These are phyloP conservation scores for Euphorbia lathyris DNA, from an alignment of 345 rosid species.

Conservation along the genomic window DNA sequence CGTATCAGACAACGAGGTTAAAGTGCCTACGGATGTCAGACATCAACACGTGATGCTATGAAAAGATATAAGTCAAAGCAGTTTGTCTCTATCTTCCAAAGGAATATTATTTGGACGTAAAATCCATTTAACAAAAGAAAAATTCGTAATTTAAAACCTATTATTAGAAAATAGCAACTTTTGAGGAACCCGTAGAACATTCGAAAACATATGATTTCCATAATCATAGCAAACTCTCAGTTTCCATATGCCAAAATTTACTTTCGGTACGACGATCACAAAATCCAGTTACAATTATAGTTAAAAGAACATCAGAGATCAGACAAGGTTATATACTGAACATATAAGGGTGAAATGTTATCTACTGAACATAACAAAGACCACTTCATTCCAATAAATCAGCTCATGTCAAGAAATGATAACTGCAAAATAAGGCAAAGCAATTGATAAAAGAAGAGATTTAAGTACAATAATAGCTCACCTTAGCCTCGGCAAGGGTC, in stretches of 20 bases:
- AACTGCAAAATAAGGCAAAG: not conserved
- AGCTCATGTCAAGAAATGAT: not conserved
- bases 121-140: not conserved
- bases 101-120: not conserved
- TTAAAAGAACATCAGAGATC: not conserved
- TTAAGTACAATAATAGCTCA: constrained; percentile 29
- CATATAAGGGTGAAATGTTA: too few species aligned
- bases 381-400: constrained; percentile 5
- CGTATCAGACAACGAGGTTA: too few species aligned
- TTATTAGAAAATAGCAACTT: not conserved
- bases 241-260: not conserved
- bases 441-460: not conserved
- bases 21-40: not conserved
- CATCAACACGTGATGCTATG: not conserved
- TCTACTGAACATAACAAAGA: not conserved
- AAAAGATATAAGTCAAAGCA: not conserved
- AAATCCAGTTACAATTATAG: not conserved
- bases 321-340: not conserved
- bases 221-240: not conserved
- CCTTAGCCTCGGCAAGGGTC: constrained; percentile 48
- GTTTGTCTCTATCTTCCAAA: not conserved
- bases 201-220: not conserved
- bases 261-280: not conserved
- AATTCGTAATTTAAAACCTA: too few species aligned
- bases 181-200: not conserved